Percentiles rank a stretch among this genome's conserved stretches.
Evolutionary conservation across 1,284 basidiomycete genomes (phyloP).

Genomic region (Cryptococcus maquisensis): DNA sequence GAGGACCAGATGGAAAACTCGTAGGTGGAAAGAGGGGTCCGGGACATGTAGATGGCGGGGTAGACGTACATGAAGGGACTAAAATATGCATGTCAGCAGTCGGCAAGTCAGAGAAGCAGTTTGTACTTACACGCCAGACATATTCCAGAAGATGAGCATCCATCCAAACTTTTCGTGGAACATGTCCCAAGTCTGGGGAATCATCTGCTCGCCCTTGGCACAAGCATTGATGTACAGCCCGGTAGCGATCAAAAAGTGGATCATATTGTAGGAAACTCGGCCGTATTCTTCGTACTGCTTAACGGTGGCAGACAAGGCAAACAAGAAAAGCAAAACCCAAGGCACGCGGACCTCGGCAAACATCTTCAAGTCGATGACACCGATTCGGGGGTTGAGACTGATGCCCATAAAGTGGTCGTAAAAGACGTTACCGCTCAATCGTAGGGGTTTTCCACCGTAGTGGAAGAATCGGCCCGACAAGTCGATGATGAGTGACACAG

Average conservation of each 20-base stretch:
- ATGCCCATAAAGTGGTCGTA: constrained; percentile 99
- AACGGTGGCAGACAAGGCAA: constrained; percentile 85
- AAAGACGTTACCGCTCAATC: constrained; percentile 89
- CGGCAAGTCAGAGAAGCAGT: not conserved
- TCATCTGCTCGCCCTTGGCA: constrained; percentile 90
- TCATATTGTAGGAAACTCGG: constrained; percentile 96
- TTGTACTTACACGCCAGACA: constrained; percentile 64
- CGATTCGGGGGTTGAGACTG: constrained; percentile 86
- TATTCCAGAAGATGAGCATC: constrained; percentile 97
- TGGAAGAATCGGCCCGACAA: constrained; percentile 61
- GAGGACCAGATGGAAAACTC: constrained; percentile 64
- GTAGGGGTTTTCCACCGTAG: constrained; percentile 69
- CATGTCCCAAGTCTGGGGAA: constrained; percentile 99
- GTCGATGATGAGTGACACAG: constrained; percentile 74
- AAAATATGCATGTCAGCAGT: constrained; percentile 1
- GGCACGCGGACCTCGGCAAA: constrained; percentile 98
- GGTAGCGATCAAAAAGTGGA: constrained; percentile 92
- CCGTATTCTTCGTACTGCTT: constrained; percentile 93
- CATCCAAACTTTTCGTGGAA: constrained; percentile 95
- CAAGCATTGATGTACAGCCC: constrained; percentile 97
- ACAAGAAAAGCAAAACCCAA: constrained; percentile 93
- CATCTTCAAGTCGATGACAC: constrained; percentile 96
- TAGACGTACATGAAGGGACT: constrained; percentile 76
- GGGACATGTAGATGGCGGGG: constrained; percentile 96
- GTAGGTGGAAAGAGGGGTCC: constrained; percentile 85